A percentile compares a stretch with the other conserved stretches of the same genome.
These are phyloP conservation scores for Yamadazyma sp. DNA, from an alignment of 805 yeast species.

Conservation along the genomic window DNA sequence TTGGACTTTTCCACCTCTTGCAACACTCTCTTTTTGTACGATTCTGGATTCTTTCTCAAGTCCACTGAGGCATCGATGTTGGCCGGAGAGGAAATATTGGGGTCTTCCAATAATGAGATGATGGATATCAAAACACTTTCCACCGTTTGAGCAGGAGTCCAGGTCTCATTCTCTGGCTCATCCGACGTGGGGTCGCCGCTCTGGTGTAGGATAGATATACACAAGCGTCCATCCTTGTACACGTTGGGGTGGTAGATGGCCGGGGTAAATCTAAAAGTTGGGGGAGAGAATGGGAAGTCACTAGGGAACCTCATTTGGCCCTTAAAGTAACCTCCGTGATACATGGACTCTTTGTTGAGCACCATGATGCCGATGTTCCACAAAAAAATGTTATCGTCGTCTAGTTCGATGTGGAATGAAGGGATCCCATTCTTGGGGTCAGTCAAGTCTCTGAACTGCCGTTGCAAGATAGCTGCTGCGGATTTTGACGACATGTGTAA, in stretches of 20 bases:
- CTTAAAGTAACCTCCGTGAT: conserved; percentile 91
- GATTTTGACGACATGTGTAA: conserved; percentile 46
- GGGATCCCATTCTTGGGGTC: conserved; percentile 78
- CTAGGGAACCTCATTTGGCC: conserved; percentile 92
- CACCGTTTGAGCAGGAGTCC: conserved; percentile 93
- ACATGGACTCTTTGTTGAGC: conserved; percentile 81
- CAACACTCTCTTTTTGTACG: conserved; percentile 70
- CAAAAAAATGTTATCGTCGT: conserved; percentile 54
- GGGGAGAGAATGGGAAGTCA: conserved; percentile 92
- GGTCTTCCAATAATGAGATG: conserved; percentile 88
- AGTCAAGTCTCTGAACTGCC: conserved; percentile 90
- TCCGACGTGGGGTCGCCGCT: conserved; percentile 89
- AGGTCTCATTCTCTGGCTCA: conserved; percentile 90
- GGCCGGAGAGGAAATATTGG: conserved; percentile 91
- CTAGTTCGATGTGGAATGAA: conserved; percentile 62
- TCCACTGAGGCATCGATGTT: conserved; percentile 94
- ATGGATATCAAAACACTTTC: conserved; percentile 88
- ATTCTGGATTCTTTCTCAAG: conserved; percentile 78
- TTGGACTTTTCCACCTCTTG: conserved; percentile 83
- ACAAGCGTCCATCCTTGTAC: conserved; percentile 87
- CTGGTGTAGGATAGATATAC: conserved; percentile 89
- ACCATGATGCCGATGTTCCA: conserved; percentile 94
- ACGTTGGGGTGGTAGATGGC: conserved; percentile 95
- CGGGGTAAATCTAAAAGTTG: conserved; percentile 88
- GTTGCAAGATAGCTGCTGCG: conserved; percentile 83